Base-by-base conservation (phyloP, 352 stramenopile genomes). In the Achlya hypogyna region DNA sequence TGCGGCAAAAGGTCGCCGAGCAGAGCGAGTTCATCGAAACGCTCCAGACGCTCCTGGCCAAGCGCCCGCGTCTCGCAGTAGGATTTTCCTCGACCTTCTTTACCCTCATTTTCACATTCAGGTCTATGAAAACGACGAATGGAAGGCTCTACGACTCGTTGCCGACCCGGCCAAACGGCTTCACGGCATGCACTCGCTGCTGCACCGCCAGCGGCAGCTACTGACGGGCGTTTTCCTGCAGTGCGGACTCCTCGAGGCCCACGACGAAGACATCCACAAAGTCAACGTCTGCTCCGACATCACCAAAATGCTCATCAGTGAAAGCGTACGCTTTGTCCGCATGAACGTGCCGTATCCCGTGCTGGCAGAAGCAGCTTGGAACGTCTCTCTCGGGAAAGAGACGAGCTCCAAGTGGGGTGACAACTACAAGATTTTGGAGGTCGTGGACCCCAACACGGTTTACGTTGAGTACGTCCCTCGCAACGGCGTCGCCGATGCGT, bases 1-100 rank as follows among this genome's bases (percentile, higher is more conserved):
- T 67, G 32, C 60, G 60, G 18, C 25, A 58, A 27, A 67, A 67
- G 28, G 60, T 67, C n/a, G 22, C 42, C 1, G 60, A 67, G 49
- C 60, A 67, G 43, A 67, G 60, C 35, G 60, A 67, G 28, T 67
- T 67, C 35, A 67, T 67, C 32, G 60, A 67, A 22, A 67, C 60
- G 23, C 28, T 67, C 18, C 60, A 67, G 38, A 67, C 60, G 20
- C 32, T 67, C 14, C 32, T 67, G 16, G 60, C 60, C 31, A 67
- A 67, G 45, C 38, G 51, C 16, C 54, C 54, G 20, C 54, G 54
- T 14, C 54, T 64, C 29, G 54, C 54, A 10, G 54, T 64, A 52
- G n/a, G 54, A 5, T 22, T 27, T 62, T 14, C 6, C 34, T 42
- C 34, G 6, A 42, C 34, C 38, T 45, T 45, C 34, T 6, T 3